Evolutionary conservation across 2,329 filamentous ascomycete species (phyloP).

Genomic region (Zymoseptoria crescenta): DNA sequence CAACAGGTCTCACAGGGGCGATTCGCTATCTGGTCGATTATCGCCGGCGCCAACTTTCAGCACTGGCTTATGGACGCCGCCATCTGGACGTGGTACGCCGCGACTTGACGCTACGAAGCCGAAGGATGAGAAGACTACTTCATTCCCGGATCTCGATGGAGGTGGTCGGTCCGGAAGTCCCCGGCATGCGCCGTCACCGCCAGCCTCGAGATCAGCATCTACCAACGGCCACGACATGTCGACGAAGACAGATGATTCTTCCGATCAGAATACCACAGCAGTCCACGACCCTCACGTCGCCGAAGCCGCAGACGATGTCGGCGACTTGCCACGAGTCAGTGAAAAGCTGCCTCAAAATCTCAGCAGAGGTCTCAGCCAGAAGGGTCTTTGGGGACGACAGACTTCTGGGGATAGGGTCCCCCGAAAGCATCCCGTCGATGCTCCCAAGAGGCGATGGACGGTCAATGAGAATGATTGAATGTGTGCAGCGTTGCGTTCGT

Average conservation of each 20-base stretch:
- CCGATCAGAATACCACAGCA: constrained; percentile 6
- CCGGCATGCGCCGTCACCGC: constrained; percentile 27
- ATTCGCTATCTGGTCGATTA: constrained; percentile 24
- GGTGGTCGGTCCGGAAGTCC: constrained; percentile 5
- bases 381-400: constrained; percentile 40
- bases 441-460: constrained; percentile 18
- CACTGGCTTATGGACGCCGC: constrained; percentile 34
- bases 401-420: constrained; percentile 12
- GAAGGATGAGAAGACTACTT: constrained; percentile 15
- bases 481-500: not conserved
- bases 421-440: constrained; percentile 6
- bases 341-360: constrained; percentile 16
- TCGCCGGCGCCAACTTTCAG: constrained; percentile 22
- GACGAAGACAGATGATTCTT: not conserved
- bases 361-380: constrained; percentile 23
- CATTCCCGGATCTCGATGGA: constrained; percentile 11
- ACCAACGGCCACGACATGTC: not conserved
- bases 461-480: constrained; percentile 16
- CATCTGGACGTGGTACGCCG: constrained; percentile 18
- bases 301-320: constrained; percentile 12
- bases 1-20: constrained; percentile 16
- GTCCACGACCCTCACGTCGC: constrained; percentile 8
- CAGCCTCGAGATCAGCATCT: constrained; percentile 14
- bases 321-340: constrained; percentile 11
- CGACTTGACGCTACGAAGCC: constrained; percentile 11